Conservation (phyloP, 306 rosid genomes). For the Arachis stenosperma region DNA sequence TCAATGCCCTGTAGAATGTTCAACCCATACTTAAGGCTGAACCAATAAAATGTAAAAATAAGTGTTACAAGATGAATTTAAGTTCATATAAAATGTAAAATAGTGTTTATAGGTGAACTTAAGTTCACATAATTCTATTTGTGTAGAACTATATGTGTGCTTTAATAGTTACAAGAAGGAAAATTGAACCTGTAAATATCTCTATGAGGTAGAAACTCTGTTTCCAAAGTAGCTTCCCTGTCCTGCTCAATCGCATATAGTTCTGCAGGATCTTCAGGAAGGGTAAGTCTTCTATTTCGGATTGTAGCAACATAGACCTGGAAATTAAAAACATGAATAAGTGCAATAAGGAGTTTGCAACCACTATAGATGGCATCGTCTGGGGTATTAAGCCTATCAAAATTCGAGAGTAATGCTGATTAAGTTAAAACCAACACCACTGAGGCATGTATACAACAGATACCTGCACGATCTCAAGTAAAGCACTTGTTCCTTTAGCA, state of each 20-base stretch:
- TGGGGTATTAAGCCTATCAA: too few relatives aligned
- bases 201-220: conserved; percentile 77
- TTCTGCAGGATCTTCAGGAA: conserved; percentile 68
- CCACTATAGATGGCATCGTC: too few relatives aligned
- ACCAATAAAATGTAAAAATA: too few relatives aligned
- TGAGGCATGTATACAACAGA: neutral
- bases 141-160: neutral
- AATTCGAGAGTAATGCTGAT: too few relatives aligned
- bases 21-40: too few relatives aligned
- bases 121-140: too few relatives aligned
- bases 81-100: too few relatives aligned
- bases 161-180: neutral
- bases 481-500: conserved; percentile 57
- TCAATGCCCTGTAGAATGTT: too few relatives aligned
- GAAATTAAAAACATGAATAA: conserved; percentile 10
- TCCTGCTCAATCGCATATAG: conserved; percentile 69
- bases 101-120: too few relatives aligned
- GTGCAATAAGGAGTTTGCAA: too few relatives aligned
- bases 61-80: too few relatives aligned
- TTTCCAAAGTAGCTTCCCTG: conserved; percentile 64
- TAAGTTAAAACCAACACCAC: too few relatives aligned
- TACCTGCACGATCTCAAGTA: conserved; percentile 74
- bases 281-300: conserved; percentile 69
- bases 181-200: conserved; percentile 62
- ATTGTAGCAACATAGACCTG: conserved; percentile 88